Base-by-base conservation (phyloP, 768 basidiomycete species). In the Rhodotorula taiwanensis region DNA sequence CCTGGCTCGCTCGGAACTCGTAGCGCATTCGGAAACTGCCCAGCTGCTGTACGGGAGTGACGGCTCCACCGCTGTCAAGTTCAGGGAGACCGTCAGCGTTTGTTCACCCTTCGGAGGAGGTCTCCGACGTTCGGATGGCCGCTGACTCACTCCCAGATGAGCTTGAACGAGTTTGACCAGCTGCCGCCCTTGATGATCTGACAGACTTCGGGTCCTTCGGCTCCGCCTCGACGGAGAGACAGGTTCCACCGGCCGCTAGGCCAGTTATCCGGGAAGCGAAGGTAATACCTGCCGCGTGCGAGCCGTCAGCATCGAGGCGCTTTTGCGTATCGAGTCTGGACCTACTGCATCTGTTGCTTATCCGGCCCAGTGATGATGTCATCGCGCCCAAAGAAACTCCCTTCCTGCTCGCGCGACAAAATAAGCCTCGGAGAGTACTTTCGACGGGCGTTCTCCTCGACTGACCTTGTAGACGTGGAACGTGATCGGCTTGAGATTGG, bases 341-440 rank as follows among this genome's bases (percentile, higher is more conserved):
- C 55, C 25, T n/a, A 48, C 31, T 43, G 42, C 14, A 48, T 39
- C 34, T 18, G 18, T 13, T 34, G 33, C 52, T 60, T 60, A 36
- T 60, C 59, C 6, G 33, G 34, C 7, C 59, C 59, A 5, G 59
- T 60, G 33, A 62, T 42, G 42, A 62, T 42, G 33, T 62, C 60
- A 31, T 62, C 54, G 33, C 28, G 31, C 11, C 23, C 23, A 27
- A 34, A 62, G n/a, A 36, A 2, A 3, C 50, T 34, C 4, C 4
- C 9, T 9, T 27, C 36, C 36, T 39, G 16, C 9, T 23, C 5
- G 8, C 9, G 18, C 20, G 36, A 16, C 15, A 23, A 3, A 34
- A 34, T 49, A 52, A 60, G 44, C 47, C 58, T 18, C n/a, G 45
- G 10, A 23, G 25, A 11, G 52, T 2, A 4, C 27, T 27, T 2